Evolutionary conservation across 768 basidiomycete genomes (phyloP), one percentile per base, ranked within the genome.

Genomic region (Trametes elegans): DNA sequence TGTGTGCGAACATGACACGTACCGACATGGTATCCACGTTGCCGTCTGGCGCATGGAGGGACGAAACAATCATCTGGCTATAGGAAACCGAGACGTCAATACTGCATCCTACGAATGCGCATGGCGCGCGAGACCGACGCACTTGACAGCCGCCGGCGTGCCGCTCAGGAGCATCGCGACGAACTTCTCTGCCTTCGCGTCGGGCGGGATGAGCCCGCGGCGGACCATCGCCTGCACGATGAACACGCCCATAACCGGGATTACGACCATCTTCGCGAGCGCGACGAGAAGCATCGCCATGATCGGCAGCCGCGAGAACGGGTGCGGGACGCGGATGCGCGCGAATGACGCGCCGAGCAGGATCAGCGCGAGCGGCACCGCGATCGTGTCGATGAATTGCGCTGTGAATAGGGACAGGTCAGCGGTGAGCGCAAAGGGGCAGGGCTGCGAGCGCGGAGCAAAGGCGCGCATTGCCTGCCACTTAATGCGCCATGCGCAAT

Each of bases 111-210:
- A n/a, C n/a, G n/a, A n/a, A n/a, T n/a, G n/a, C n/a, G n/a, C n/a
- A n/a, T n/a, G n/a, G n/a, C n/a, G n/a, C n/a, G n/a, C n/a, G n/a
- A n/a, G n/a, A n/a, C n/a, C n/a, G n/a, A 60, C 64, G 62, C 48
- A 70, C 70, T 74, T 73, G 31, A 72, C 72, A 23, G 74, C 75
- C 2, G 74, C 71, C 5, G 79, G 79, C 16, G 79, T 77, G 4
- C 78, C 78, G 40, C 74, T 74, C 36, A 77, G 63, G 21, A 79
- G 71, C 70, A 78, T 76, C 21, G 75, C 72, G 7, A 75, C 74
- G 60, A 79, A 79, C 18, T 62, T 64, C 45, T 77, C 73, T 35
- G 74, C 74, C 54, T 69, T 71, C 27, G 76, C 69, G 10, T 69
- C 67, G 21, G 63, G 58, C 9, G 70, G 69, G 44, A 72, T 75